A percentile compares a stretch with the other conserved stretches of the same genome.
Evolutionary conservation across 768 basidiomycete species (phyloP).

Genomic region (Antrodiella citrinella): DNA sequence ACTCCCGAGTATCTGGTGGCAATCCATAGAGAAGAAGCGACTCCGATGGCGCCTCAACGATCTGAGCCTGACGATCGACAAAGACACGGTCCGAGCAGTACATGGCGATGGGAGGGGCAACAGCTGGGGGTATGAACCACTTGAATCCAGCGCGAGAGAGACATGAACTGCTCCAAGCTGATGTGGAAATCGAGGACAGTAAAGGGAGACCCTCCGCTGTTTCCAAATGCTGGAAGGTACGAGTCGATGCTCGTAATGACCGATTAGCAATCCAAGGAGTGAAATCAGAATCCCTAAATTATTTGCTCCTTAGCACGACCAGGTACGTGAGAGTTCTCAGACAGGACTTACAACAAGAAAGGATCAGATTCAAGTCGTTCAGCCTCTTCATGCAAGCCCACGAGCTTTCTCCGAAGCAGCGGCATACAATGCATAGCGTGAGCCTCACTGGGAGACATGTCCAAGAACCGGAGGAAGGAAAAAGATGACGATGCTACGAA

Average conservation of each 20-base stretch:
- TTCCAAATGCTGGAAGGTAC: conserved; percentile 17
- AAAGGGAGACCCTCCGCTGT: conserved; percentile 38
- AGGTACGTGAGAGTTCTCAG: not conserved
- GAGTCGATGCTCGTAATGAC: conserved; percentile 28
- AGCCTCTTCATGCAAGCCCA: conserved; percentile 38
- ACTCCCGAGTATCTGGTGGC: conserved; percentile 59
- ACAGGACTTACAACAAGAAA: conserved; percentile 35
- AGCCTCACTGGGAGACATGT: conserved; percentile 54
- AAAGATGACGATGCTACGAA: conserved; percentile 64
- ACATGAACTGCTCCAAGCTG: conserved; percentile 67
- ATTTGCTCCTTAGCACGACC: no score
- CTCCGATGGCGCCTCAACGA: conserved; percentile 65
- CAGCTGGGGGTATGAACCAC: conserved; percentile 80
- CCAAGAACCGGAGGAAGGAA: conserved; percentile 70
- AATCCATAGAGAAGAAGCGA: conserved; percentile 77
- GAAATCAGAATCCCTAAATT: conserved; percentile 54
- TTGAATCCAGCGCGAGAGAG: conserved; percentile 72
- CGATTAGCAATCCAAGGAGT: conserved; percentile 28
- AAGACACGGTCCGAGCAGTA: conserved; percentile 74
- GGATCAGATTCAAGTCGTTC: conserved; percentile 31
- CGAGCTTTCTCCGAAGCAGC: conserved; percentile 47
- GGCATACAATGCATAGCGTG: conserved; percentile 54
- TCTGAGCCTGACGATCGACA: conserved; percentile 54
- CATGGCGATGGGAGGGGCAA: conserved; percentile 76
- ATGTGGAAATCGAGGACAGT: conserved; percentile 51